phyloP scores from a whole-genome alignment of 2,329 filamentous ascomycete genomes.

The Pseudocercospora ulei region DNA sequence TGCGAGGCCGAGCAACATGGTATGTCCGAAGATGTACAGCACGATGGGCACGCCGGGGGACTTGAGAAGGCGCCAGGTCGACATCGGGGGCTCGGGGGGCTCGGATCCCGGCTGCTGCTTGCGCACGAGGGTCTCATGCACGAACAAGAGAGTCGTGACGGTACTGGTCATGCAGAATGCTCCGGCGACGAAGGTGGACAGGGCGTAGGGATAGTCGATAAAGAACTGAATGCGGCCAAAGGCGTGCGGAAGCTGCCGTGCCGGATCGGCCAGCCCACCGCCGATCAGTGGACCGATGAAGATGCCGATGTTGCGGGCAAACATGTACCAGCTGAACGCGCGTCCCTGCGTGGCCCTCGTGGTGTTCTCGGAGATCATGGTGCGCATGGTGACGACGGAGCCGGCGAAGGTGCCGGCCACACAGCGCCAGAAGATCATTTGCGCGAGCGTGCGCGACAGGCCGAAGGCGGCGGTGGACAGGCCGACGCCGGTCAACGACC shows the following conservation, averaged over 20 bases:
- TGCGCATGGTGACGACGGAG: slow-evolving; percentile 62
- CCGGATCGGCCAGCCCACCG: slow-evolving; percentile 59
- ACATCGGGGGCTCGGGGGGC: slow-evolving; percentile 33
- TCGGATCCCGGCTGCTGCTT: slow-evolving; percentile 8
- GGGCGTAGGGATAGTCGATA: slow-evolving; percentile 54
- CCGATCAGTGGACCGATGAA: slow-evolving; percentile 60
- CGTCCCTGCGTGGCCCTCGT: slow-evolving; percentile 60
- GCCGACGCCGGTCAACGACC: slow-evolving; percentile 55
- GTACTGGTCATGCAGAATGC: slow-evolving; percentile 47
- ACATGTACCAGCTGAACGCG: slow-evolving; percentile 68
- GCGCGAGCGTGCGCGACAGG: slow-evolving; percentile 54
- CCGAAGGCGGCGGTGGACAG: slow-evolving; percentile 58
- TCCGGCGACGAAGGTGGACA: slow-evolving; percentile 53
- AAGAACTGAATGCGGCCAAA: slow-evolving; percentile 53
- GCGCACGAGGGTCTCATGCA: slow-evolving; percentile 30
- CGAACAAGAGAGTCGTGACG: slow-evolving; percentile 36
- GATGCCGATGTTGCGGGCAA: slow-evolving; percentile 62
- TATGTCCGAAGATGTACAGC: slow-evolving; percentile 55
- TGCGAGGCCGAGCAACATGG: slow-evolving; percentile 58
- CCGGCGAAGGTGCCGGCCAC: slow-evolving; percentile 64
- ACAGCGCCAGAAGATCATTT: slow-evolving; percentile 66
- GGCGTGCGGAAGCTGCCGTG: slow-evolving; percentile 49
- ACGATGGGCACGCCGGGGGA: slow-evolving; percentile 57
- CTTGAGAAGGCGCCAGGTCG: slow-evolving; percentile 49
- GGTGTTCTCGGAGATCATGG: slow-evolving; percentile 67